Conservation (phyloP, 345 rosid genomes). For the Salix exigua region DNA sequence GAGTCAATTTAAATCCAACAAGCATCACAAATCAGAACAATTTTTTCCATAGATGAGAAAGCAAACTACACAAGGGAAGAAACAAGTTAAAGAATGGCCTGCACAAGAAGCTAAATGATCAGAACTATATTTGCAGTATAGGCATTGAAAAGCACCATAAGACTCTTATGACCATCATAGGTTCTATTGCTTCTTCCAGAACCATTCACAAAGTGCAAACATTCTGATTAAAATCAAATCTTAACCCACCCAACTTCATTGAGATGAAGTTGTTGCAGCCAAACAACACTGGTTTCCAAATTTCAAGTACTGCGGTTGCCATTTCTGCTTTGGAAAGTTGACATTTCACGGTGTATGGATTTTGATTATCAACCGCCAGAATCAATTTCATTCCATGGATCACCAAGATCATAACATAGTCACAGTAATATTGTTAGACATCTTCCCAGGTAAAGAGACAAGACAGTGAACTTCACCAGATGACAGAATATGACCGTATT, state of each 20-base stretch:
- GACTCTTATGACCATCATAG: neutral
- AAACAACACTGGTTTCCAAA: neutral
- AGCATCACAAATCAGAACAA: neutral
- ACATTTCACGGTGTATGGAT: neutral
- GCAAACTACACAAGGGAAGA: neutral
- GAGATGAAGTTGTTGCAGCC: neutral
- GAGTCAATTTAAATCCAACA: neutral
- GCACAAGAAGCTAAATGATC: neutral
- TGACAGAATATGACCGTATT: neutral
- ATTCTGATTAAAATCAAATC: neutral
- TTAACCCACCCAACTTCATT: neutral
- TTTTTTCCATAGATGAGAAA: too few relatives aligned
- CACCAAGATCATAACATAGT: neutral
- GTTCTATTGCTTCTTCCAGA: neutral
- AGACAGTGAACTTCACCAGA: neutral
- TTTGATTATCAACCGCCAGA: neutral
- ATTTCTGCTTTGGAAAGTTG: neutral
- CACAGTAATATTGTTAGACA: neutral
- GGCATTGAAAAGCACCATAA: neutral
- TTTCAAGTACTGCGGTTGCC: neutral
- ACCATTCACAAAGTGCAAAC: neutral
- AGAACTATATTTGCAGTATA: neutral
- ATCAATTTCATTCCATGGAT: neutral
- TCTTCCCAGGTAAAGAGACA: neutral
- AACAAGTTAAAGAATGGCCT: neutral